A percentile compares a stretch with the other conserved stretches of the same genome.
phyloP scores from a whole-genome alignment of 805 yeast genomes.

The Saccharomycopsis lassenensis region DNA sequence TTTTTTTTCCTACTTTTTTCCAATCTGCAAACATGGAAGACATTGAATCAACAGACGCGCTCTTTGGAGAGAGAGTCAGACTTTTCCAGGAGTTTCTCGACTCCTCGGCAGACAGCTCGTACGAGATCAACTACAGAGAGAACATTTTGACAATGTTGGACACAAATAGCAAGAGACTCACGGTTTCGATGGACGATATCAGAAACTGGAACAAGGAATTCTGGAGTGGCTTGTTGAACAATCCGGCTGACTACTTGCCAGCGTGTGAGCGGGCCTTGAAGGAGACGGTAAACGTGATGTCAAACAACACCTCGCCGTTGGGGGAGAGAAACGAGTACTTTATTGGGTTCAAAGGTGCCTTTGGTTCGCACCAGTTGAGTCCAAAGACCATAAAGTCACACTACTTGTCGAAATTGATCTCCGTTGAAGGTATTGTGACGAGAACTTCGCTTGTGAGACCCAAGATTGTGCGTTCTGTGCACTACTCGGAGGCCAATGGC shows the following conservation, averaged over 20 bases:
- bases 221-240: slow-evolving; percentile 64
- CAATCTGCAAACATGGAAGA: not conserved
- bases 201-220: slow-evolving; percentile 70
- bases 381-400: slow-evolving; percentile 79
- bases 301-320: slow-evolving; percentile 38
- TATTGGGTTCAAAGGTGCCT: slow-evolving; percentile 79
- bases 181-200: slow-evolving; percentile 75
- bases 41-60: slow-evolving; percentile 27
- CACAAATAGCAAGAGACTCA: slow-evolving; percentile 53
- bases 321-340: slow-evolving; percentile 57
- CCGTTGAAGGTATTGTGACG: slow-evolving; percentile 92
- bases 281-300: slow-evolving; percentile 60
- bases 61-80: slow-evolving; percentile 74
- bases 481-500: slow-evolving; percentile 76
- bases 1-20: too few relatives aligned
- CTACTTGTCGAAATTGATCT: slow-evolving; percentile 68
- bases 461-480: slow-evolving; percentile 82
- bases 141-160: slow-evolving; percentile 64
- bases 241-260: slow-evolving; percentile 80
- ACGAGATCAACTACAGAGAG: slow-evolving; percentile 52
- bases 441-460: slow-evolving; percentile 90
- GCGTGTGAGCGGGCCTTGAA: slow-evolving; percentile 81
- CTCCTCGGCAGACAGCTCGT: slow-evolving; percentile 24
- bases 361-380: slow-evolving; percentile 77
- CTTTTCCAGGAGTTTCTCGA: slow-evolving; percentile 81